These are phyloP conservation scores for Heliamphora pulchella DNA, from an alignment of 179 eudicot species.

Conservation along the genomic window DNA sequence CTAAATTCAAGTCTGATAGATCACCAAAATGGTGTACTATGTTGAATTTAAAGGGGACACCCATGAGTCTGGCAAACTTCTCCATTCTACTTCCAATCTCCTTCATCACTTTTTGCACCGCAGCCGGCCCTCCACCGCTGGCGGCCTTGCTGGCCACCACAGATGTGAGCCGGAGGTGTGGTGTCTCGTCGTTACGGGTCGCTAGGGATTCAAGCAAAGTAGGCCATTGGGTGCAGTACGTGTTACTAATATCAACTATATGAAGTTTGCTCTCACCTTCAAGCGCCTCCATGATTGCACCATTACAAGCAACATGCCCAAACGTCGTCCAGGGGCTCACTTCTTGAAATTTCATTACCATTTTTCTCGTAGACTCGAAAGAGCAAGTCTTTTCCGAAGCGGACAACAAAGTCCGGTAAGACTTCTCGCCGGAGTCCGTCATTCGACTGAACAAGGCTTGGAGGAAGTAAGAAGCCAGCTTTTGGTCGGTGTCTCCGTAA, in stretches of 20 bases:
- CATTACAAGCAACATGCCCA: slow-evolving; percentile 52
- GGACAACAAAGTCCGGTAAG: slow-evolving; percentile 35
- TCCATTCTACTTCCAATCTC: slow-evolving; percentile 49
- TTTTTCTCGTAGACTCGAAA: slow-evolving; percentile 57
- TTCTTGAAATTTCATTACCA: slow-evolving; percentile 42
- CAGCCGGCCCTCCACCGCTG: slow-evolving; percentile 20
- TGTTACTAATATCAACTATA: slow-evolving; percentile 44
- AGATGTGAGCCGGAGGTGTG: slow-evolving; percentile 43
- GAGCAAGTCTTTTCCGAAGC: slow-evolving; percentile 62
- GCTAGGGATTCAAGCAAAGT: slow-evolving; percentile 51
- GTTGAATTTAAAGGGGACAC: slow-evolving; percentile 43
- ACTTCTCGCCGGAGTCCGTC: slow-evolving; percentile 59
- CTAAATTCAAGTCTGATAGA: slow-evolving; percentile 30
- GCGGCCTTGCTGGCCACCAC: slow-evolving; percentile 18
- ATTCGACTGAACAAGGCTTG: slow-evolving; percentile 78
- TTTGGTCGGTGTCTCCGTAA: slow-evolving; percentile 84
- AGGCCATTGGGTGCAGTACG: slow-evolving; percentile 56
- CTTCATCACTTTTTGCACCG: slow-evolving; percentile 34
- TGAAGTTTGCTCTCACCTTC: slow-evolving; percentile 56
- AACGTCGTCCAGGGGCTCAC: slow-evolving; percentile 57
- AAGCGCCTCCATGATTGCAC: slow-evolving; percentile 57
- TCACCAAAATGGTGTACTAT: slow-evolving; percentile 38
- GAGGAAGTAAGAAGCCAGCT: slow-evolving; percentile 59
- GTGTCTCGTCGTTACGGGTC: slow-evolving; percentile 43
- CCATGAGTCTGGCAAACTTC: slow-evolving; percentile 52